Conservation (phyloP, 805 yeast genomes). For the Yarrowia sp. region DNA sequence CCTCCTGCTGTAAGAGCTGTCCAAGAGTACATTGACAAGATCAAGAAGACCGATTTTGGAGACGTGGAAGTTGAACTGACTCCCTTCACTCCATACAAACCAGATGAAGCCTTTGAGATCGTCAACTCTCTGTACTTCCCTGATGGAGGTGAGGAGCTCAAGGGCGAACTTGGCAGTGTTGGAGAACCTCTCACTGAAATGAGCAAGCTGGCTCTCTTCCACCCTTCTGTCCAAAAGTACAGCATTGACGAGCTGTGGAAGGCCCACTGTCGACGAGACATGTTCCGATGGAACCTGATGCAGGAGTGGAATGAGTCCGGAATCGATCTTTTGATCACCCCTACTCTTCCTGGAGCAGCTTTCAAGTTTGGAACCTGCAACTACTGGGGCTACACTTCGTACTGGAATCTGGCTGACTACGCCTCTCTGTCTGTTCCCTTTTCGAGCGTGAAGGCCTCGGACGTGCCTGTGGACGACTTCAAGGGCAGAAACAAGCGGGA, state of each 20-base stretch:
- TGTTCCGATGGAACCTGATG: not conserved
- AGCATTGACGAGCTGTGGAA: not conserved
- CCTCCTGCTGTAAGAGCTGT: not conserved
- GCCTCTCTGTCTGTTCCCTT: not conserved
- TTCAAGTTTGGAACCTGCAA: slow-evolving; percentile 8
- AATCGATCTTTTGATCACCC: not conserved
- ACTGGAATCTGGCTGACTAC: slow-evolving; percentile 9
- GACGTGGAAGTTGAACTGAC: not conserved
- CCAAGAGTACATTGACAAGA: not conserved
- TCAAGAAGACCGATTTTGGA: not conserved
- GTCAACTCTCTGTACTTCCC: not conserved
- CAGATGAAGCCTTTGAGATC: not conserved
- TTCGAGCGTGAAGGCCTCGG: not conserved
- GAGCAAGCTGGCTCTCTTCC: not conserved
- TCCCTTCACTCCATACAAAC: not conserved
- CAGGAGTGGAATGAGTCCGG: slow-evolving; percentile 1
- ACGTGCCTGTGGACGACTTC: not conserved
- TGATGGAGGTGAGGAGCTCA: slow-evolving; percentile 1
- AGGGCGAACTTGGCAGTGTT: not conserved
- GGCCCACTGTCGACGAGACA: not conserved
- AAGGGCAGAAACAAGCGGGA: not conserved
- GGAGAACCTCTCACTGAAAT: not conserved
- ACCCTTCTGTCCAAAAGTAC: not conserved
- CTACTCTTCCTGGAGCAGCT: not conserved
- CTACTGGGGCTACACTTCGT: slow-evolving; percentile 7